Percentiles rank a stretch among this genome's conserved stretches.
Conservation (phyloP, 192 early-diverging fungal genomes). For the Coemansia erecta region DNA sequence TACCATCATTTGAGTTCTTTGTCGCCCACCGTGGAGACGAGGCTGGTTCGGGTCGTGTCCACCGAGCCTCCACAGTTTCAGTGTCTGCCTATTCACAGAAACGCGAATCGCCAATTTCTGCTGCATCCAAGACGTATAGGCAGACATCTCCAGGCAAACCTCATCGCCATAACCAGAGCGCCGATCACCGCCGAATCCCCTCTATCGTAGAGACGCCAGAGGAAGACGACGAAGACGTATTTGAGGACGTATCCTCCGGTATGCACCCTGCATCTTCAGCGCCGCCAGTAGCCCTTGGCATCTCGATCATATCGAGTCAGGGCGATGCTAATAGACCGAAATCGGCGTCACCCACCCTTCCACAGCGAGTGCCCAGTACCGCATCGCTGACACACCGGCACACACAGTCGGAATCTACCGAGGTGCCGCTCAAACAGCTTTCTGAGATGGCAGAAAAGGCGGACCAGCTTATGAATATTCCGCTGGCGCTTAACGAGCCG, state of each 20-base stretch:
- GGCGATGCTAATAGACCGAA: slow-evolving; percentile 7
- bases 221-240: no score
- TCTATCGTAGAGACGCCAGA: not conserved
- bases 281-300: not conserved
- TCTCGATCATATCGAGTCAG: not conserved
- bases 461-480: slow-evolving; percentile 13
- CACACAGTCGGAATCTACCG: slow-evolving; percentile 32
- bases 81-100: slow-evolving; percentile 7
- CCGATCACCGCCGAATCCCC: no score
- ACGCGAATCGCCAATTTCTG: not conserved
- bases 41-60: slow-evolving; percentile 27
- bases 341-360: slow-evolving; percentile 26
- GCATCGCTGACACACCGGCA: slow-evolving; percentile 24
- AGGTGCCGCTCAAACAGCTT: not conserved
- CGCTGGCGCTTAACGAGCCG: slow-evolving; percentile 45
- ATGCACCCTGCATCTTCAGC: not conserved
- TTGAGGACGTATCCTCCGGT: no score
- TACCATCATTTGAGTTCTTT: slow-evolving; percentile 46
- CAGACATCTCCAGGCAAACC: no score
- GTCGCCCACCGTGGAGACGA: slow-evolving; percentile 25
- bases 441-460: slow-evolving; percentile 14
- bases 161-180: no score
- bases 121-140: no score
- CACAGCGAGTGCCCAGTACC: slow-evolving; percentile 14
- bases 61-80: slow-evolving; percentile 38